phyloP scores from a whole-genome alignment of 2,329 filamentous ascomycete genomes.

The Xylariaceae sp. region DNA sequence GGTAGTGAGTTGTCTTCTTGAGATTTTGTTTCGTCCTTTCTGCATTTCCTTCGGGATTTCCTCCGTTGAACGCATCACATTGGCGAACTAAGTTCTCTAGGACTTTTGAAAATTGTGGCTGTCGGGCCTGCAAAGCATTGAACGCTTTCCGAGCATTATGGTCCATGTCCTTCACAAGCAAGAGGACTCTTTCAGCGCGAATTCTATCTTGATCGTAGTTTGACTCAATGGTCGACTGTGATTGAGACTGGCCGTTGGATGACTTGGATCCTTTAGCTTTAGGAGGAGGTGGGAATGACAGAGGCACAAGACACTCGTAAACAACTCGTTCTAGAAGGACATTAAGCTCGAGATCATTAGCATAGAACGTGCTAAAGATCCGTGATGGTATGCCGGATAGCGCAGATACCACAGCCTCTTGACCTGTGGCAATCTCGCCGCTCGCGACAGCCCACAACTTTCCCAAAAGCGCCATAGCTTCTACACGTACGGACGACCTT shows the following conservation, averaged over 20 bases:
- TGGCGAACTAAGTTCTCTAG: constrained; percentile 77
- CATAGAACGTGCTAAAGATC: constrained; percentile 87
- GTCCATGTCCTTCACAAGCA: constrained; percentile 81
- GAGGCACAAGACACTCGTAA: constrained; percentile 86
- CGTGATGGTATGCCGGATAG: constrained; percentile 82
- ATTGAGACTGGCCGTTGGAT: constrained; percentile 60
- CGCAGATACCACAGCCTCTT: constrained; percentile 76
- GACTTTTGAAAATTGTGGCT: constrained; percentile 74
- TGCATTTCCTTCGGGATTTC: constrained; percentile 75
- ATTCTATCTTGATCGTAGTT: constrained; percentile 74
- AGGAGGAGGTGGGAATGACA: constrained; percentile 79
- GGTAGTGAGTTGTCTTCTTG: constrained; percentile 72
- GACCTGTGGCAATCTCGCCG: constrained; percentile 82
- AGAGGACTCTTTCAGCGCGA: constrained; percentile 81
- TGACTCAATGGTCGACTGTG: constrained; percentile 52
- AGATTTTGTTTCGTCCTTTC: constrained; percentile 74
- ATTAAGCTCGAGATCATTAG: constrained; percentile 87
- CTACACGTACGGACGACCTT: constrained; percentile 78
- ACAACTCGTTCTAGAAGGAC: constrained; percentile 82
- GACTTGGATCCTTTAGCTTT: constrained; percentile 67
- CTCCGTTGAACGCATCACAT: constrained; percentile 91
- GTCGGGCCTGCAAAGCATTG: constrained; percentile 81
- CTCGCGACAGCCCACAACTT: constrained; percentile 93
- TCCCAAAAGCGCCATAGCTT: constrained; percentile 83
- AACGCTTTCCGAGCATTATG: constrained; percentile 82